These are phyloP conservation scores for Rhizopus arrhizus DNA, from an alignment of 371 early-diverging fungal species.

Conservation along the genomic window DNA sequence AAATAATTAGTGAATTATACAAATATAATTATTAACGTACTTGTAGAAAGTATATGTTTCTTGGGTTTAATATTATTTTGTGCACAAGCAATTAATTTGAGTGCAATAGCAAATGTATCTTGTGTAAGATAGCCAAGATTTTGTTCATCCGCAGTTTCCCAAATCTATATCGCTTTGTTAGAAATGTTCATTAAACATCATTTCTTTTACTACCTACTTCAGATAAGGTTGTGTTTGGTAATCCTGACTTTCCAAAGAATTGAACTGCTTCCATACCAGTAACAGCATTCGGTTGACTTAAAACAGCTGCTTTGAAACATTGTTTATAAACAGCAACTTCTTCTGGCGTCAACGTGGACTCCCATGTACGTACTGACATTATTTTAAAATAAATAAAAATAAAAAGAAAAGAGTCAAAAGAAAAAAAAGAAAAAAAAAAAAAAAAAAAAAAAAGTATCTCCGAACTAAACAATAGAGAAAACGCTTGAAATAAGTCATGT, in stretches of 20 bases:
- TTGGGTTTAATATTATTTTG: slow-evolving; percentile 31
- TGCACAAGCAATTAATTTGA: slow-evolving; percentile 40
- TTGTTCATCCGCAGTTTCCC: slow-evolving; percentile 36
- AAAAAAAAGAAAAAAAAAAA: background rate
- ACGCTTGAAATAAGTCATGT: background rate
- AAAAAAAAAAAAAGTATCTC: background rate
- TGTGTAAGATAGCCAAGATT: slow-evolving; percentile 34
- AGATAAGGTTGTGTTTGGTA: slow-evolving; percentile 64
- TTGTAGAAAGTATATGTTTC: slow-evolving; percentile 32
- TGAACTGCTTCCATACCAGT: slow-evolving; percentile 73
- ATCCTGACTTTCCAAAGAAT: slow-evolving; percentile 75
- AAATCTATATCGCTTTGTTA: slow-evolving; percentile 21
- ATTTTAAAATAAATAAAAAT: slow-evolving; percentile 14
- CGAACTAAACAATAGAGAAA: background rate
- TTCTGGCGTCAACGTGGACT: slow-evolving; percentile 50
- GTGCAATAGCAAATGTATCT: slow-evolving; percentile 35
- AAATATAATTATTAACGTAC: slow-evolving; percentile 20
- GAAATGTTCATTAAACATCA: background rate
- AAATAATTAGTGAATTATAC: background rate
- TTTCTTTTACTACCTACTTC: slow-evolving; percentile 50
- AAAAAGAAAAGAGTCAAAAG: background rate
- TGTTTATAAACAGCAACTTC: slow-evolving; percentile 68
- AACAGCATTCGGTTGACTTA: slow-evolving; percentile 59
- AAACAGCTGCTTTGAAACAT: slow-evolving; percentile 64
- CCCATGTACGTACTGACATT: slow-evolving; percentile 22